Conservation (phyloP, 2,329 filamentous ascomycete genomes). For the Colletotrichum eleusines region DNA sequence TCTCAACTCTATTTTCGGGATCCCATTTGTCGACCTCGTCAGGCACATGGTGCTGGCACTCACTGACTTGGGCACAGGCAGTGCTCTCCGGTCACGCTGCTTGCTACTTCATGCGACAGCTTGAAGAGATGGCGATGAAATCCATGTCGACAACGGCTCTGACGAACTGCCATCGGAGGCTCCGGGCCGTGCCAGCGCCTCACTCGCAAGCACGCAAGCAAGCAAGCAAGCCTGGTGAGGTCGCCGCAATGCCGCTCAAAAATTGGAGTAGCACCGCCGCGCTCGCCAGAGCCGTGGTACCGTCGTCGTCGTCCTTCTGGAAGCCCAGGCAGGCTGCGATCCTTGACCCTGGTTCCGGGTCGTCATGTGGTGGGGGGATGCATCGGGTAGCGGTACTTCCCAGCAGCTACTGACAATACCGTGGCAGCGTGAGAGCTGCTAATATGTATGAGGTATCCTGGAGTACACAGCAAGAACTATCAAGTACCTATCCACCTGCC, state of each 20-base stretch:
- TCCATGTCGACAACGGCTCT: background rate
- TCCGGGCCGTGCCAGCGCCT: constrained; percentile 10
- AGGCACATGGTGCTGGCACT: background rate
- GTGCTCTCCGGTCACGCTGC: constrained; percentile 27
- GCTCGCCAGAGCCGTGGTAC: background rate
- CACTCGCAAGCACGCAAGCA: background rate
- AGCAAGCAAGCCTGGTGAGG: background rate
- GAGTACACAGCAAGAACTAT: constrained; percentile 20
- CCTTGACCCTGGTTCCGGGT: constrained; percentile 32
- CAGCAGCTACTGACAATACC: background rate
- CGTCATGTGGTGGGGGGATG: background rate
- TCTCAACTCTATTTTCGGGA: constrained; percentile 35
- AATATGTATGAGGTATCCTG: constrained; percentile 17
- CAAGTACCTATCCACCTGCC: constrained; percentile 22
- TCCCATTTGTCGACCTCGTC: constrained; percentile 5
- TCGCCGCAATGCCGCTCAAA: constrained; percentile 10
- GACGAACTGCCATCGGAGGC: constrained; percentile 17
- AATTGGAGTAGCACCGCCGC: constrained; percentile 4
- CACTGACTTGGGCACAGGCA: constrained; percentile 16
- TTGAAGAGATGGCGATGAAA: background rate
- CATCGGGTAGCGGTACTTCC: constrained; percentile 1
- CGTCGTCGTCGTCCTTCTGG: constrained; percentile 27
- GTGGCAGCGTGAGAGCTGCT: background rate
- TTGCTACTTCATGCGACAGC: constrained; percentile 25
- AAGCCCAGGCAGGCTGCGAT: constrained; percentile 21